Conservation (phyloP, 2,329 filamentous ascomycete genomes). For the Aureobasidium namibiae region DNA sequence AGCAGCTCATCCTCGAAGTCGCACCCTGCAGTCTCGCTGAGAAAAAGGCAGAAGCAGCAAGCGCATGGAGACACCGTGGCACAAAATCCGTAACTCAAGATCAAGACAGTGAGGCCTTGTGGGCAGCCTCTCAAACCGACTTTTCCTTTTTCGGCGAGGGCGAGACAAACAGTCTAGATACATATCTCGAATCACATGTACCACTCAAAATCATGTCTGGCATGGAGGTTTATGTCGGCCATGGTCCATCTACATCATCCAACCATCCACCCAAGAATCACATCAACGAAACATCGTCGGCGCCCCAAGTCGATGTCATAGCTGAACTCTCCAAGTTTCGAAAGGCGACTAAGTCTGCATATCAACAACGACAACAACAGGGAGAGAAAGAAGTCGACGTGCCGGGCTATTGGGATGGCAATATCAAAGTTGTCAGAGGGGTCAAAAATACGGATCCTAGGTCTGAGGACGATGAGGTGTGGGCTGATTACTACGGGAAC, state of each 20-base stretch:
- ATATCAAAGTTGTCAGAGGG: slow-evolving; percentile 49
- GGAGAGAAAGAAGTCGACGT: slow-evolving; percentile 32
- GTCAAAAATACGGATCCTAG: neutral
- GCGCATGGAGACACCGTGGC: slow-evolving; percentile 36
- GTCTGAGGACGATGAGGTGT: slow-evolving; percentile 21
- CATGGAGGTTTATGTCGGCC: neutral
- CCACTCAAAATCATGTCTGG: slow-evolving; percentile 14
- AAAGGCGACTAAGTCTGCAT: slow-evolving; percentile 43
- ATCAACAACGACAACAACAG: slow-evolving; percentile 29
- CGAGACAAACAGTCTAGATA: slow-evolving; percentile 34
- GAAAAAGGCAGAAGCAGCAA: slow-evolving; percentile 35
- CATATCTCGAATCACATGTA: slow-evolving; percentile 24
- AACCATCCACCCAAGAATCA: neutral
- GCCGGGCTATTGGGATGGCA: slow-evolving; percentile 52
- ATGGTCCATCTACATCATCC: slow-evolving; percentile 3
- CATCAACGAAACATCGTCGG: neutral
- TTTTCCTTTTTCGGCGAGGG: slow-evolving; percentile 50
- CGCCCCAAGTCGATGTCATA: slow-evolving; percentile 40
- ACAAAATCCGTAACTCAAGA: slow-evolving; percentile 52
- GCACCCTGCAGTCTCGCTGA: slow-evolving; percentile 31
- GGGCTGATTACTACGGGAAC: slow-evolving; percentile 27
- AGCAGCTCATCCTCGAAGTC: slow-evolving; percentile 49
- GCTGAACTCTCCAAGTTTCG: slow-evolving; percentile 47
- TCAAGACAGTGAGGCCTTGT: slow-evolving; percentile 50
- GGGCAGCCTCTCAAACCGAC: slow-evolving; percentile 50